Evolutionary conservation across 148 eudicot species (phyloP), one percentile per base, ranked within the genome.

Genomic region (Bassia scoparia): DNA sequence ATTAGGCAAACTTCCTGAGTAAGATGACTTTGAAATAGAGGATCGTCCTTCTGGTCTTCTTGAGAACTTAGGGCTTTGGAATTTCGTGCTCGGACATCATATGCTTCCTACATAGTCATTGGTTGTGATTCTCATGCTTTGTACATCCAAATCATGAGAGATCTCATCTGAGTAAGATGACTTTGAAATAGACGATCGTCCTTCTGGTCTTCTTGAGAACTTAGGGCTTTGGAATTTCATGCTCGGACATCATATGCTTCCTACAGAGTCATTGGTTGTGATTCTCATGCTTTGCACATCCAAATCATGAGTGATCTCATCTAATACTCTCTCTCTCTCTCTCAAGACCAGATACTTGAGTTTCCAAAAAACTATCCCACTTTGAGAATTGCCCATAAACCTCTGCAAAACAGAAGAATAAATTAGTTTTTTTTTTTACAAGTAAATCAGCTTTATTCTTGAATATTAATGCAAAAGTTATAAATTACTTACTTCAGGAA

Each of bases 291-390:
- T 84, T 74, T 87, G 86, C 56, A 87, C 59, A n/a, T 81, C 87
- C 75, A 90, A 73, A 76, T 83, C 85, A 59, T 83, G 74, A 26
- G 89, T 85, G 70, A 90, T 90, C 21, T 81, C 90, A 30, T 84
- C 93, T 71, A 90, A 75, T 61, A 80, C n/a, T n/a, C n/a, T n/a
- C n/a, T n/a, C n/a, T n/a, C n/a, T n/a, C 82, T 77, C 71, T 85
- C 88, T 90, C 96, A 3, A 90, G 83, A 34, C 90, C 96, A 50
- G 87, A 76, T 63, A 90, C 96, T 43, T 93, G 96, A 23, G 81
- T 87, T 79, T 87, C 88, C 82, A 90, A 74, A 30, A 84, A 88
- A 76, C 77, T 67, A 90, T 90, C 67, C 93, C 89, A 61, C 73
- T 85, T 70, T 82, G 93, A 38, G 96, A 90, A 71, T 77, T 83